These are phyloP conservation scores for Blastobotrys terrestris DNA, from an alignment of 805 yeast genomes.

Conservation along the genomic window DNA sequence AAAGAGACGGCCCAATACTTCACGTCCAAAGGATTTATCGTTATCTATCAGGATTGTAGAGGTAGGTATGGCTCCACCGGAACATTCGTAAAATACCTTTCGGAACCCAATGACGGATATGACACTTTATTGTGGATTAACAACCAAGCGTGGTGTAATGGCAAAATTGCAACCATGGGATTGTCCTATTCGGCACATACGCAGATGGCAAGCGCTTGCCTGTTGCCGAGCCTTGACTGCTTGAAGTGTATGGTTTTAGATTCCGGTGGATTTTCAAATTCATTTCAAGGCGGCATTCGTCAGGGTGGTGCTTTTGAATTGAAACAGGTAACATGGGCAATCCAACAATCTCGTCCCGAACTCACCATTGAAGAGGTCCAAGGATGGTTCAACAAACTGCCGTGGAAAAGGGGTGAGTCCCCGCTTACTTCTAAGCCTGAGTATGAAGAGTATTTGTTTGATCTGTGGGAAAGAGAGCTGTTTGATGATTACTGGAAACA, in stretches of 20 bases:
- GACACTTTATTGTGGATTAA: conserved; percentile 9
- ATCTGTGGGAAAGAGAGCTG: conserved; percentile 6
- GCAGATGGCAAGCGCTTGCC: conserved; percentile 7
- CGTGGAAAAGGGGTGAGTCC: conserved; percentile 6
- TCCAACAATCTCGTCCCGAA: conserved; percentile 1
- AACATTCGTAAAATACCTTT: conserved; percentile 6
- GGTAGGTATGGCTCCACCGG: conserved; percentile 8
- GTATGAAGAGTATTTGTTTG: conserved; percentile 6
- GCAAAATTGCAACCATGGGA: conserved; percentile 7
- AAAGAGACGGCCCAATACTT: conserved; percentile 4
- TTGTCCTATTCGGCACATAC: conserved; percentile 9
- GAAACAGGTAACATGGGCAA: conserved; percentile 8
- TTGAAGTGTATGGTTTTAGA: conserved; percentile 6
- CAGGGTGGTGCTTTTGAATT: conserved; percentile 9
- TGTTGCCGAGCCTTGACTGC: conserved; percentile 3
- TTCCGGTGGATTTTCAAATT: conserved; percentile 7
- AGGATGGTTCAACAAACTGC: conserved; percentile 5
- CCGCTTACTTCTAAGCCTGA: conserved; percentile 7
- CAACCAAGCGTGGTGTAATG: conserved; percentile 8
- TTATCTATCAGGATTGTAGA: conserved; percentile 8
- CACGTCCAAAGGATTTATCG: conserved; percentile 3
- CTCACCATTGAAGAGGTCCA: conserved; percentile 2
- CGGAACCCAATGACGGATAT: conserved; percentile 7
- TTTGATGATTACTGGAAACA: conserved; percentile 8
- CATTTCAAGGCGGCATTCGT: conserved; percentile 5